These are phyloP conservation scores for Petasospora rhodanensis DNA, from an alignment of 1,139 yeast genomes.

Conservation along the genomic window DNA sequence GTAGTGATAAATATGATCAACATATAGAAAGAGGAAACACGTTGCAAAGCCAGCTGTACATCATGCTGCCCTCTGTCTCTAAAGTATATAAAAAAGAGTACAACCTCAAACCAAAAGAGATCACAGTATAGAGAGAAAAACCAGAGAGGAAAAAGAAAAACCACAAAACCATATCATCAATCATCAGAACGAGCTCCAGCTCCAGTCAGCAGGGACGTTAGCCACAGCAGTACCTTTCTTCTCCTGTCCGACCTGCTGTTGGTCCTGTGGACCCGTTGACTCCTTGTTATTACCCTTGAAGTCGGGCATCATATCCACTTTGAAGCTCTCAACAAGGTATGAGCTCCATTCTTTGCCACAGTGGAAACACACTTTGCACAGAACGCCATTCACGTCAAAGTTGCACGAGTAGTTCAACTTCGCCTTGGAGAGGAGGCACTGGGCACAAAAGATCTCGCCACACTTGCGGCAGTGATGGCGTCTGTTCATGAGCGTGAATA, in stretches of 20 bases:
- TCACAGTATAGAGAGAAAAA: too few relatives aligned
- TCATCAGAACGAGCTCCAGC: slow-evolving; percentile 25
- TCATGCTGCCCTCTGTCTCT: too few relatives aligned
- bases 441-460: slow-evolving; percentile 76
- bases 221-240: slow-evolving; percentile 3
- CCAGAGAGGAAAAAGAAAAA: too few relatives aligned
- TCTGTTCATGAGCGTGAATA: slow-evolving; percentile 71
- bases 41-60: too few relatives aligned
- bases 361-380: slow-evolving; percentile 22
- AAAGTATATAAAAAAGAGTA: too few relatives aligned
- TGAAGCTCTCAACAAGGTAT: slow-evolving; percentile 18
- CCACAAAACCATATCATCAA: too few relatives aligned
- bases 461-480: slow-evolving; percentile 94
- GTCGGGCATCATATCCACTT: slow-evolving; percentile 11
- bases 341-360: slow-evolving; percentile 24
- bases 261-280: too few relatives aligned
- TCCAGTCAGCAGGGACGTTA: slow-evolving; percentile 26
- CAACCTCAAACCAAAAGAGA: too few relatives aligned
- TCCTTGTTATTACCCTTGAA: slow-evolving; percentile 3
- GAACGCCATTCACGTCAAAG: slow-evolving; percentile 19
- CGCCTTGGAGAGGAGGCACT: slow-evolving; percentile 22
- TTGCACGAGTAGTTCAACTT: slow-evolving; percentile 17
- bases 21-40: too few relatives aligned
- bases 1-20: too few relatives aligned
- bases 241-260: slow-evolving; percentile 2